Evolutionary conservation across 768 basidiomycete genomes (phyloP).

Genomic region (Paxillus ammoniavirescens): DNA sequence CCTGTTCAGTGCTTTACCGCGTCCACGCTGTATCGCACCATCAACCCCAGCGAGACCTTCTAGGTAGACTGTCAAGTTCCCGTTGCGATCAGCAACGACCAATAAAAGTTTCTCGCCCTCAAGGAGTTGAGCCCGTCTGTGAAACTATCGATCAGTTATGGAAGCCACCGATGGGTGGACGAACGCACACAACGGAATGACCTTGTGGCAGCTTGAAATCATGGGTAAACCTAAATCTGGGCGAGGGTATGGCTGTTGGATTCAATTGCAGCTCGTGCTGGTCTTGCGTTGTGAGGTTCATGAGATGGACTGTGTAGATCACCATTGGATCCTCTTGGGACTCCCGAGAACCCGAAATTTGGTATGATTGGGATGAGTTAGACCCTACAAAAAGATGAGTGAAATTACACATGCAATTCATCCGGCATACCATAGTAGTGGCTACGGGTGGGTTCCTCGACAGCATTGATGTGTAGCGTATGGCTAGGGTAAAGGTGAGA

Average conservation of each 20-base stretch:
- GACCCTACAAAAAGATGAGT: background rate
- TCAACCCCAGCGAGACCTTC: conserved; percentile 34
- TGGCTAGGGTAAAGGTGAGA: background rate
- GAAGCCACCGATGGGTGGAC: background rate
- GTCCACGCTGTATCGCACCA: conserved; percentile 25
- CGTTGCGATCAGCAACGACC: conserved; percentile 35
- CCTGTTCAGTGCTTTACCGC: conserved; percentile 35
- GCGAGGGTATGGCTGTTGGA: conserved; percentile 18
- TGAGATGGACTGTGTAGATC: conserved; percentile 22
- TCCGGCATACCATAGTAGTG: background rate
- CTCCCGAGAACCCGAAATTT: background rate
- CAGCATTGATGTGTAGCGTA: conserved; percentile 2
- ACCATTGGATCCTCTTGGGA: conserved; percentile 13
- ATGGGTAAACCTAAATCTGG: conserved; percentile 14
- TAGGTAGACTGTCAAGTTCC: conserved; percentile 38
- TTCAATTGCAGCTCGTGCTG: conserved; percentile 26
- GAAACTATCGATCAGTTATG: background rate
- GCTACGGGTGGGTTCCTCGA: background rate
- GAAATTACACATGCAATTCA: background rate
- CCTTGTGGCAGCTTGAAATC: conserved; percentile 20
- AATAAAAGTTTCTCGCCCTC: conserved; percentile 41
- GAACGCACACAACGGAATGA: conserved; percentile 17
- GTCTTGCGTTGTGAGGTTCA: conserved; percentile 29
- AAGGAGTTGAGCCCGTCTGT: conserved; percentile 41
- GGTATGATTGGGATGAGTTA: background rate